A percentile compares a stretch with the other conserved stretches of the same genome.
These are phyloP conservation scores for Corymbia calophylla DNA, from an alignment of 441 rosid species.

Conservation along the genomic window DNA sequence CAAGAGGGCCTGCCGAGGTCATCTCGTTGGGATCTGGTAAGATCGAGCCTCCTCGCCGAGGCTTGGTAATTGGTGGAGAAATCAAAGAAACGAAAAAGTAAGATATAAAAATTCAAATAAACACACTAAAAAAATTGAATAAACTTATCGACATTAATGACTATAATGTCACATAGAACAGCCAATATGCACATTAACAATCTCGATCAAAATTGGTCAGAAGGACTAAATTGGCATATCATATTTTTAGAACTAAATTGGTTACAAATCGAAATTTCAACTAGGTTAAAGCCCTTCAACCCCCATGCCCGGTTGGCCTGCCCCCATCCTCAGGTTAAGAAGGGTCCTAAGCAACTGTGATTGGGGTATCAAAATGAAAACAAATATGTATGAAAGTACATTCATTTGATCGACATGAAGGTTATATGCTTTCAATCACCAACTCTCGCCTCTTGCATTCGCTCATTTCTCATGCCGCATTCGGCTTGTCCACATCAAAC, in stretches of 20 bases:
- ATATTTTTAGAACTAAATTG: background rate
- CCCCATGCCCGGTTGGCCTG: background rate
- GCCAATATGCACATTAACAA: background rate
- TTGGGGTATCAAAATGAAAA: background rate
- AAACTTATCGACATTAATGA: accelerated
- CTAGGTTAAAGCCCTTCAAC: background rate
- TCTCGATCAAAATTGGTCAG: background rate
- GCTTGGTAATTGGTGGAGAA: accelerated
- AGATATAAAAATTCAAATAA: background rate
- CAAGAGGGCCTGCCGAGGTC: background rate
- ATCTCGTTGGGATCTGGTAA: background rate
- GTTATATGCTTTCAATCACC: background rate
- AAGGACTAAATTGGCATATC: background rate
- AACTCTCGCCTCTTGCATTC: background rate
- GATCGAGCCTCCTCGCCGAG: accelerated
- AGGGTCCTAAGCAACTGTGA: background rate
- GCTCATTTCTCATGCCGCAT: background rate
- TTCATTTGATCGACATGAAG: background rate
- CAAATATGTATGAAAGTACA: background rate
- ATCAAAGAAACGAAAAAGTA: background rate
- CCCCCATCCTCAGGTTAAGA: background rate
- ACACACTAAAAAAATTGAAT: background rate
- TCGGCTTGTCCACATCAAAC: background rate
- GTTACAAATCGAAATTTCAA: background rate
- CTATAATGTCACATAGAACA: background rate